Conservation (phyloP, 2,329 filamentous ascomycete genomes). For the Lachnellula suecica region DNA sequence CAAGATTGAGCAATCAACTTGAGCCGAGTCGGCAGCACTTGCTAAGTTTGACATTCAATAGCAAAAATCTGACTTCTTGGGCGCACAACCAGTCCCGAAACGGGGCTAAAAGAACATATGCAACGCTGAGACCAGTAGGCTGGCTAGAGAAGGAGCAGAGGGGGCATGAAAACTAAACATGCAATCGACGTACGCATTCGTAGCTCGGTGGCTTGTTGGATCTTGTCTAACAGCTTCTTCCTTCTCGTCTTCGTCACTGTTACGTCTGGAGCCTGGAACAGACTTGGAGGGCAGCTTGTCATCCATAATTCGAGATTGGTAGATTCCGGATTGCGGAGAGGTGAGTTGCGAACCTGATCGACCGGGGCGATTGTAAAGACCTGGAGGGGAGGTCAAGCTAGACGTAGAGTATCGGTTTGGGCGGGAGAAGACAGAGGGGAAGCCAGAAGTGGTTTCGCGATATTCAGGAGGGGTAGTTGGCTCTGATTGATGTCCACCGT, state of each 20-base stretch:
- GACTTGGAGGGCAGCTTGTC: slow-evolving; percentile 77
- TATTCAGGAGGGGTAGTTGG: slow-evolving; percentile 96
- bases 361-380: slow-evolving; percentile 69
- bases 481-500: slow-evolving; percentile 76
- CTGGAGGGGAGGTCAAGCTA: slow-evolving; percentile 79
- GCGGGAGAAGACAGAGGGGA: slow-evolving; percentile 77
- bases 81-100: no score
- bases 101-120: no score
- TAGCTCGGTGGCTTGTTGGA: slow-evolving; percentile 69
- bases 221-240: slow-evolving; percentile 70
- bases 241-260: slow-evolving; percentile 89
- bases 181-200: slow-evolving; percentile 69
- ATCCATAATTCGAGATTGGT: slow-evolving; percentile 58
- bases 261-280: slow-evolving; percentile 80
- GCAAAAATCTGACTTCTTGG: no score
- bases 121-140: no score
- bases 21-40: no score
- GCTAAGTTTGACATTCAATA: no score
- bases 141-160: no score
- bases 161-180: no score
- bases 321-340: slow-evolving; percentile 68
- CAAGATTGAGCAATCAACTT: no score
- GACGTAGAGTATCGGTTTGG: slow-evolving; percentile 88
- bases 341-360: slow-evolving; percentile 78
- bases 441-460: slow-evolving; percentile 68